phyloP scores from a whole-genome alignment of 169 alveolate species.

The Pseudocohnilembus persalinus region DNA sequence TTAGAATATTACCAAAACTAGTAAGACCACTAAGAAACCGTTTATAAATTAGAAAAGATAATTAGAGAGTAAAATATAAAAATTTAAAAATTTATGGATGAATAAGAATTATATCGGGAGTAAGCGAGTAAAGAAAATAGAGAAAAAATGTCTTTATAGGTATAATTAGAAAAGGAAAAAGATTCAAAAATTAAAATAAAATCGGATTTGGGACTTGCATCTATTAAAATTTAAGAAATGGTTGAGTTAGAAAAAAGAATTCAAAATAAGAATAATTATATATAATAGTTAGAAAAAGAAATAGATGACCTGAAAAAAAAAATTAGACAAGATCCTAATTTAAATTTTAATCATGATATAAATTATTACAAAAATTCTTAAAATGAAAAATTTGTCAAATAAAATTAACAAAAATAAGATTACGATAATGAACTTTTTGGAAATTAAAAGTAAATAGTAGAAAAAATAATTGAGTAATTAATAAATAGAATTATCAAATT shows the following conservation, averaged over 20 bases:
- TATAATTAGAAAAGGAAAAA: background rate
- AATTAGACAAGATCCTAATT: background rate
- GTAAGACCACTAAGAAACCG: background rate
- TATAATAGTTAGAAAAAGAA: background rate
- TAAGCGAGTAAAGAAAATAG: background rate
- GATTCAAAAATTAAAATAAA: background rate
- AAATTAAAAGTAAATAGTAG: background rate
- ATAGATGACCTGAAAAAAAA: background rate
- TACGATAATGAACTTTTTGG: background rate
- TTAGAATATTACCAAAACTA: too few relatives aligned
- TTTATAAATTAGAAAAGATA: background rate
- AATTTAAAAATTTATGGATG: background rate
- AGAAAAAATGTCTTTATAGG: background rate
- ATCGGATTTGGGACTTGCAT: background rate
- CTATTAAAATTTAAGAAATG: background rate
- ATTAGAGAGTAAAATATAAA: background rate
- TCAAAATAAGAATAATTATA: background rate
- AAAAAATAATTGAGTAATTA: background rate
- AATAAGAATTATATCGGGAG: background rate
- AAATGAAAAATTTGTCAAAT: too few relatives aligned
- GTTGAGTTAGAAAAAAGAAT: background rate
- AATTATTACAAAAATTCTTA: too few relatives aligned
- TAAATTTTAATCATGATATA: too few relatives aligned
- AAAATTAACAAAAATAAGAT: too few relatives aligned
- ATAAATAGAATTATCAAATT: background rate